Evolutionary conservation across 78 protist genomes (phyloP), one percentile per base, ranked within the genome.

Genomic region (Dictyostelium capitatum): DNA sequence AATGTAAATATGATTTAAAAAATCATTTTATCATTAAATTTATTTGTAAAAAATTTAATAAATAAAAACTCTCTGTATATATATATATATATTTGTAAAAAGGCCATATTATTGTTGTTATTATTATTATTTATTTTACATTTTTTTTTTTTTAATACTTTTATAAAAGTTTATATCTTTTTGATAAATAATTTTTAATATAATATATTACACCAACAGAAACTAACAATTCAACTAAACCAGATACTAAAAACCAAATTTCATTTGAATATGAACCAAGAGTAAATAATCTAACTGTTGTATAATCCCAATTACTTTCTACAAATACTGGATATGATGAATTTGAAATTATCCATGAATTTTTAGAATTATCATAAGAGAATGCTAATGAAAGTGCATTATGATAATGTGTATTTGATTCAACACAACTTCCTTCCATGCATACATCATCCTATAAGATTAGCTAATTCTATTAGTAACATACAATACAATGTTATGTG

Each of bases 161-260:
- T 73, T 73, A 84, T 46, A 87, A 77, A 47, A 87, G 56, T 77
- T 87, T 87, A 77, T 87, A 87, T 87, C 84, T 56, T 46, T 87
- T 87, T 59, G 93, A 87, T 50, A 87, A 62, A 87, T 64, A 77
- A 50, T 51, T 87, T 30, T 48, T 74, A 9, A 72, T 46, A 37
- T 75, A 37, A 48, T 64, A 53, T 12, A 87, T 77, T 28, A 87
- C 32, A 4, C 54, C 83, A 65, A 77, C 54, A 7, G 73, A 50
- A 9, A 50, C n/a, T n/a, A 64, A 50, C 32, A 87, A 72, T 50
- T 64, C 79, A 17, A 87, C 6, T 41, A 87, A 43, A 59, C 93
- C 93, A 59, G 57, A 23, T 10, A 87, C 79, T 11, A 87, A 17
- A 53, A 87, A 87, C 25, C 67, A 23, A 25, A 41, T 57, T 65